Evolutionary conservation across 2,329 filamentous ascomycete genomes (phyloP), one percentile per base, ranked within the genome.

Genomic region (Penicillium italicum): DNA sequence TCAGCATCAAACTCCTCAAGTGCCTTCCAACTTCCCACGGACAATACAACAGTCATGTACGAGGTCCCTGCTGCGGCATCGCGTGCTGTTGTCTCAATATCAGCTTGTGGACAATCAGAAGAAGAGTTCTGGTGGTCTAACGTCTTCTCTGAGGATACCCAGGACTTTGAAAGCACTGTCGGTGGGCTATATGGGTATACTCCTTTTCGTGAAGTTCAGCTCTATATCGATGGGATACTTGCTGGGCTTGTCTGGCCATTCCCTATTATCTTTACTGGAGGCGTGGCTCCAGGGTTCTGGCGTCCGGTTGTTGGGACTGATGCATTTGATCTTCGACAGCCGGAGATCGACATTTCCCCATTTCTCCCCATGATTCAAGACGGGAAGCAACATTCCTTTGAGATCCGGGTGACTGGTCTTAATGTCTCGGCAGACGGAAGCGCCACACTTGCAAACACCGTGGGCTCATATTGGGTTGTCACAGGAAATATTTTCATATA

Each of bases 111-210:
- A 0, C 90, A 94, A 69, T 80, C 81, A 0, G 75, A 79, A 16
- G 90, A 94, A 74, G 90, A 95, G 69, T 93, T 93, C 66, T 95
- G 90, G 89, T 94, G 88, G 85, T 83, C 81, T 55, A 93, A 93
- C 66, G 85, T 91, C 1, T 81, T 88, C 2, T 80, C 86, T 41
- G 82, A 82, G 10, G 81, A 86, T 60, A 77, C 77, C 4, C 60
- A 79, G 34, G 80, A 81, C 4, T 93, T 92, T 67, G 76, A 79
- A 5, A 70, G 73, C 7, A 79, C 78, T 1, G 79, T 80, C 4
- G 84, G 83, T 12, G 73, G 74, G 1, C 77, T 91, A 0, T 83
- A 84, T 24, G 90, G 88, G 0, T 84, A 84, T 63, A 87, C 87
- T 5, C 85, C 89, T 0, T 93, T 89, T 69, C 84, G 90, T 22